Evolutionary conservation across 805 yeast genomes (phyloP).

Genomic region (Saccharomycopsis amapae): DNA sequence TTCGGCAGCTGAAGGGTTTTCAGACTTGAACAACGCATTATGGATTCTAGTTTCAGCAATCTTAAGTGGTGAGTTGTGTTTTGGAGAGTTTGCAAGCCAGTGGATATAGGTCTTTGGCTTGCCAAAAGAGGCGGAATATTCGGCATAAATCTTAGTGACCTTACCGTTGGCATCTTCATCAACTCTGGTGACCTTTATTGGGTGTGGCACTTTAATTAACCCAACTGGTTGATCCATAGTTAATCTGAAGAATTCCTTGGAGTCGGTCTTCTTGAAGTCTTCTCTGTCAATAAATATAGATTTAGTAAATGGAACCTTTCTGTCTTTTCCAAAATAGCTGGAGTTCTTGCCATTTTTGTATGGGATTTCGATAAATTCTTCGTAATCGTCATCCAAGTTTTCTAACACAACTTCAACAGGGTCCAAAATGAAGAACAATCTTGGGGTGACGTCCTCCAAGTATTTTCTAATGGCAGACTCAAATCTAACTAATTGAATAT

Average conservation of each 20-base stretch:
- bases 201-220: constrained; percentile 81
- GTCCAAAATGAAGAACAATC: constrained; percentile 86
- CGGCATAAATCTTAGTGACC: constrained; percentile 64
- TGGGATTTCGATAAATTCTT: constrained; percentile 68
- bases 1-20: constrained; percentile 83
- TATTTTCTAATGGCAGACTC: constrained; percentile 84
- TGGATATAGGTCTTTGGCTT: constrained; percentile 96
- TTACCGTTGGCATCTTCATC: constrained; percentile 55
- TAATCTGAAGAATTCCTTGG: constrained; percentile 78
- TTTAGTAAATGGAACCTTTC: constrained; percentile 70
- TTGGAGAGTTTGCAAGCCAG: constrained; percentile 78
- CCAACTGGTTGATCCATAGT: constrained; percentile 96
- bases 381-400: constrained; percentile 68
- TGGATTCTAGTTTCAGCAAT: constrained; percentile 78
- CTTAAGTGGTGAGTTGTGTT: constrained; percentile 54
- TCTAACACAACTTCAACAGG: constrained; percentile 82
- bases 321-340: constrained; percentile 56
- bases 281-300: constrained; percentile 76
- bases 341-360: constrained; percentile 77
- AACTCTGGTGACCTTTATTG: constrained; percentile 60
- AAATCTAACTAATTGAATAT: constrained; percentile 83
- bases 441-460: constrained; percentile 85
- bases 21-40: constrained; percentile 81
- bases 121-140: constrained; percentile 48
- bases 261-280: constrained; percentile 65